A percentile compares a stretch with the other conserved stretches of the same genome.
Evolutionary conservation across 495 filamentous ascomycete genomes (phyloP).

Genomic region (Hypomontagnella monticulosa): DNA sequence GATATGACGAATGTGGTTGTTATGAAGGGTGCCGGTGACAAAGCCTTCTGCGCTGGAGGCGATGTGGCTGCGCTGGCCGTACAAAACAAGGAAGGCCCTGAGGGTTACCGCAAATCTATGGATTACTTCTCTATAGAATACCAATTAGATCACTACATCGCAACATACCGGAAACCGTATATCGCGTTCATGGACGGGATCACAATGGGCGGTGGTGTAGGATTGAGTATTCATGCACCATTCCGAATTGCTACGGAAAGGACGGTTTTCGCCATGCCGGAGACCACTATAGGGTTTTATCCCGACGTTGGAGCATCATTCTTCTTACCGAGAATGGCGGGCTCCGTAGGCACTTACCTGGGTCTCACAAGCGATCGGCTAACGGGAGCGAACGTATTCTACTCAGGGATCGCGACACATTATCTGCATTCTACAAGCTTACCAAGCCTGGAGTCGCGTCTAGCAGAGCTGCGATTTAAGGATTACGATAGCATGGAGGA

Average conservation of each 20-base stretch:
- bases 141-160: conserved; percentile 90
- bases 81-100: conserved; percentile 71
- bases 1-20: conserved; percentile 91
- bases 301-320: conserved; percentile 96
- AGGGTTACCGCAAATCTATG: conserved; percentile 73
- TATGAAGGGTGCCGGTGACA: conserved; percentile 85
- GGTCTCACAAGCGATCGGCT: conserved; percentile 86
- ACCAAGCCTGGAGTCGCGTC: conserved; percentile 78
- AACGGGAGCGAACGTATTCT: conserved; percentile 82
- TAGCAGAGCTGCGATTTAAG: conserved; percentile 87
- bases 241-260: conserved; percentile 96
- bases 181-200: conserved; percentile 97
- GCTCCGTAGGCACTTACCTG: conserved; percentile 85
- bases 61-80: conserved; percentile 82
- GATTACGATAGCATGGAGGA: conserved; percentile 70
- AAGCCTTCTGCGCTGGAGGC: conserved; percentile 92
- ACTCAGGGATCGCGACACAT: conserved; percentile 89
- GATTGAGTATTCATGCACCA: conserved; percentile 91
- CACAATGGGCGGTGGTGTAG: conserved; percentile 98
- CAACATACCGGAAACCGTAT: conserved; percentile 93
- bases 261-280: conserved; percentile 96
- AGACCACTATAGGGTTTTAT: conserved; percentile 98
- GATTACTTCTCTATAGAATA: conserved; percentile 95
- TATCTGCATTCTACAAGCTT: conserved; percentile 91
- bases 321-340: conserved; percentile 90